Conservation (phyloP, 2,329 filamentous ascomycete genomes). For the Eutypa lata region DNA sequence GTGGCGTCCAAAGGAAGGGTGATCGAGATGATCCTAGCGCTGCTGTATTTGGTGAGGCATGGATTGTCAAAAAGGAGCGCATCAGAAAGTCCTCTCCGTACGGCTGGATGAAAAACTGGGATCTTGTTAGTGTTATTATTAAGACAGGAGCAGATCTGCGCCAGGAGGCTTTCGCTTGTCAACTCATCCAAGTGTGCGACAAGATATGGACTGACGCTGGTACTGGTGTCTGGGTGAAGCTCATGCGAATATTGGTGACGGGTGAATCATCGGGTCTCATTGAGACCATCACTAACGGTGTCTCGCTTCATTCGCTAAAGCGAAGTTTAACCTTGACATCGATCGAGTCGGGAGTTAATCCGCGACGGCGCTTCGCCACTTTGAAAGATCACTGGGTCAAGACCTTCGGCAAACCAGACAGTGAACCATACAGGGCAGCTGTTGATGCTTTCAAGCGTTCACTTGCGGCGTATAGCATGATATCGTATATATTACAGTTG, state of each 20-base stretch:
- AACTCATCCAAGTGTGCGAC: conserved; percentile 77
- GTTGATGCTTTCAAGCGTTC: conserved; percentile 77
- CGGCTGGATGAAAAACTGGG: conserved; percentile 89
- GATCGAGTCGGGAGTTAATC: conserved; percentile 70
- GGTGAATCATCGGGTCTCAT: conserved; percentile 82
- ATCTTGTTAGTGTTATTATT: conserved; percentile 81
- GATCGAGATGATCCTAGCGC: conserved; percentile 84
- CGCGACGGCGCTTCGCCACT: conserved; percentile 72
- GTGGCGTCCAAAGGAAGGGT: conserved; percentile 74
- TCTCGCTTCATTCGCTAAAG: conserved; percentile 83
- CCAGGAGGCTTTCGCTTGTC: conserved; percentile 83
- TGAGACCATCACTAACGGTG: conserved; percentile 84
- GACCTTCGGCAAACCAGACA: conserved; percentile 69
- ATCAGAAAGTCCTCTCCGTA: conserved; percentile 81
- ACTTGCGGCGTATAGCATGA: conserved; percentile 82
- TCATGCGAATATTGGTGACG: conserved; percentile 83
- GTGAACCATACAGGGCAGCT: conserved; percentile 66
- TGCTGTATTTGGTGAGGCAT: conserved; percentile 82
- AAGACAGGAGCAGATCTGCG: conserved; percentile 81
- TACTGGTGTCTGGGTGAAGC: conserved; percentile 81
- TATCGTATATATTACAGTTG: conserved; percentile 78
- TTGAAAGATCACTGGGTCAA: conserved; percentile 80
- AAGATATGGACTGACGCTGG: conserved; percentile 76
- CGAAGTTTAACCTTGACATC: conserved; percentile 74
- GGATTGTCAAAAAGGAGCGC: conserved; percentile 79